A percentile compares a stretch with the other conserved stretches of the same genome.
These are phyloP conservation scores for Annona squamosa DNA, from an alignment of 164 flowering plant species.

Conservation along the genomic window DNA sequence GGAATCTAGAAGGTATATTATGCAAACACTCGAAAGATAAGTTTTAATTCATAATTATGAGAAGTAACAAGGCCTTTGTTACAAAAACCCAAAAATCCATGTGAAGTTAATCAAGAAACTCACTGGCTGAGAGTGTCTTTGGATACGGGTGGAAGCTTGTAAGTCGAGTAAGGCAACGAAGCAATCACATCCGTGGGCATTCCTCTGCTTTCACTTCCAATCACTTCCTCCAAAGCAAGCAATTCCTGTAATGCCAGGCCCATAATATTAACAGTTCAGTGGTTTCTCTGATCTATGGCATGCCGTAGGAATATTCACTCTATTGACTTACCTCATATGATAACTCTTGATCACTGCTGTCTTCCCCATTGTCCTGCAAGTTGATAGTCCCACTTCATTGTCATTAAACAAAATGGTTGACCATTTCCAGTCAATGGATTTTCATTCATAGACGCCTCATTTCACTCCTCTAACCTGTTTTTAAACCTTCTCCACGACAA, in stretches of 20 bases:
- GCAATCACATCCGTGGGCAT: constrained; percentile 68
- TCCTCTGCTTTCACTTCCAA: constrained; percentile 86
- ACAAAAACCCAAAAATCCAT: not conserved
- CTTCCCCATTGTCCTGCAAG: constrained; percentile 71
- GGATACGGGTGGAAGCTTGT: constrained; percentile 36
- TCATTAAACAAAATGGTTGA: not conserved
- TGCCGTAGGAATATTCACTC: not conserved
- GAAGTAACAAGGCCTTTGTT: not conserved
- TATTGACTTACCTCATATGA: constrained; percentile 66
- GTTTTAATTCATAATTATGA: no score
- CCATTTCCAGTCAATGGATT: no score
- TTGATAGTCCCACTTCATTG: not conserved
- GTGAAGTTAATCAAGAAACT: constrained; percentile 10
- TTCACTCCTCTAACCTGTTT: no score
- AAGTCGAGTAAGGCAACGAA: constrained; percentile 56
- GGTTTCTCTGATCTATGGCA: not conserved
- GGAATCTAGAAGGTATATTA: not conserved
- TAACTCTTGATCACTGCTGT: constrained; percentile 78
- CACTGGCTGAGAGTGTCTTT: constrained; percentile 66
- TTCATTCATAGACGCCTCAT: no score
- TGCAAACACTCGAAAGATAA: not conserved
- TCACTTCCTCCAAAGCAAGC: constrained; percentile 75
- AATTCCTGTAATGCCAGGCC: constrained; percentile 45
- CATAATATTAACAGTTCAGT: not conserved
- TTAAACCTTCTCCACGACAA: no score